A percentile compares a stretch with the other conserved stretches of the same genome.
Conservation (phyloP, 768 basidiomycete genomes). For the Tylopilus felleus region DNA sequence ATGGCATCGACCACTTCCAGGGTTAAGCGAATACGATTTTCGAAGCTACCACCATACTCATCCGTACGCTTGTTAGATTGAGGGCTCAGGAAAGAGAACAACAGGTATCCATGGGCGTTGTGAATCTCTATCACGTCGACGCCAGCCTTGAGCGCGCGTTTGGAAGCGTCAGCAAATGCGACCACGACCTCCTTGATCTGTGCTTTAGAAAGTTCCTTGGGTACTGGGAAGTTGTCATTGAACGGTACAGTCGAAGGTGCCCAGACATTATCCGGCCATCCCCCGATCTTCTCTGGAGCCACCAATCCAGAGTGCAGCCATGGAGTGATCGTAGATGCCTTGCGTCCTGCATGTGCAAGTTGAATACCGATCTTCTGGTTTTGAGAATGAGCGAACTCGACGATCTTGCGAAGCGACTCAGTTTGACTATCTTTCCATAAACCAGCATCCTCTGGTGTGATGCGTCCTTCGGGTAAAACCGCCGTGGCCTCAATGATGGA, state of each 20-base stretch:
- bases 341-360: constrained; percentile 75
- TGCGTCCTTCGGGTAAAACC: constrained; percentile 58
- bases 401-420: constrained; percentile 44
- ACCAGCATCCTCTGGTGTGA: constrained; percentile 62
- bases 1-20: constrained; percentile 64
- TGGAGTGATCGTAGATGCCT: constrained; percentile 60
- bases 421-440: constrained; percentile 63
- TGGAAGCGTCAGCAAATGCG: constrained; percentile 52
- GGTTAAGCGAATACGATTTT: constrained; percentile 62
- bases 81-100: constrained; percentile 58
- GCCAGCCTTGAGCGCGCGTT: constrained; percentile 55
- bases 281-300: constrained; percentile 40
- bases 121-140: constrained; percentile 62
- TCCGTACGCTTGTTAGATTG: constrained; percentile 60
- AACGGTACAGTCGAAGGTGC: constrained; percentile 53
- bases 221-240: constrained; percentile 42
- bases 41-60: constrained; percentile 67
- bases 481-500: constrained; percentile 66
- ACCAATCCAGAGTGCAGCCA: constrained; percentile 46
- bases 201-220: constrained; percentile 53
- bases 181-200: constrained; percentile 55
- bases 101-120: constrained; percentile 59
- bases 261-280: constrained; percentile 53
- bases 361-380: constrained; percentile 71
- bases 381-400: constrained; percentile 71